Percentiles rank a stretch among this genome's conserved stretches.
Evolutionary conservation across 1,284 basidiomycete species (phyloP).

Genomic region (Phylloboletellus chloephorus): DNA sequence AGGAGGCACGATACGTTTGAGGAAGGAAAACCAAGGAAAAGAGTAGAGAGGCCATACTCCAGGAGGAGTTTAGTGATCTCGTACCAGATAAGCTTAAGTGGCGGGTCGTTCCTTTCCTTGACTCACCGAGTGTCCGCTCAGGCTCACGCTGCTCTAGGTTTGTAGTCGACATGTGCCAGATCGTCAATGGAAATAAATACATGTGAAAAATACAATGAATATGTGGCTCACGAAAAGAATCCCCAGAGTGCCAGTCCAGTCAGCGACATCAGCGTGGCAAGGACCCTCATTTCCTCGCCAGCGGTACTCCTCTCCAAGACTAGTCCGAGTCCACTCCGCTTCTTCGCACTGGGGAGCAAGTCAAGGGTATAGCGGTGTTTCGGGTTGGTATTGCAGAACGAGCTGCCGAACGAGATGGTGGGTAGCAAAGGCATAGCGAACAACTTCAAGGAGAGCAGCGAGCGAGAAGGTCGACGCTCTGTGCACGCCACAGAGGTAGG

Average conservation of each 20-base stretch:
- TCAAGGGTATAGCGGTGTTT: slow-evolving; percentile 21
- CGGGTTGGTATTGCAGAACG: slow-evolving; percentile 9
- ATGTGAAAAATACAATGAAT: background rate
- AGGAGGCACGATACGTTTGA: slow-evolving; percentile 89
- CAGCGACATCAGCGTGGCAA: slow-evolving; percentile 51
- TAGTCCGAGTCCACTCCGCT: slow-evolving; percentile 38
- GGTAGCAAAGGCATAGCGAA: slow-evolving; percentile 36
- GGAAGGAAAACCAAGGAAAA: slow-evolving; percentile 96
- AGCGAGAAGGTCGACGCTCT: slow-evolving; percentile 41
- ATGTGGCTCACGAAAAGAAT: slow-evolving; percentile 28
- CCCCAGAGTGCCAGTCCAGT: slow-evolving; percentile 55
- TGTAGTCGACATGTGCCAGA: no score
- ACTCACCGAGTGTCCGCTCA: no score
- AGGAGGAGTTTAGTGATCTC: slow-evolving; percentile 77
- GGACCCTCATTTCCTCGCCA: slow-evolving; percentile 62
- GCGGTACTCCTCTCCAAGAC: slow-evolving; percentile 55
- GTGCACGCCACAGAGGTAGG: slow-evolving; percentile 42
- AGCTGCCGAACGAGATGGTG: slow-evolving; percentile 35
- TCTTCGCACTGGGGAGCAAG: slow-evolving; percentile 30
- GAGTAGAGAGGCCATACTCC: slow-evolving; percentile 77
- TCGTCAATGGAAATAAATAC: no score
- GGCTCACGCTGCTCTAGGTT: no score
- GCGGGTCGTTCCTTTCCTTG: no score
- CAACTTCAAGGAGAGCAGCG: slow-evolving; percentile 34
- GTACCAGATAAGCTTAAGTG: slow-evolving; percentile 68